Percentiles rank a stretch among this genome's conserved stretches.
These are phyloP conservation scores for Clavulina sp. DNA, from an alignment of 768 basidiomycete species.

Conservation along the genomic window DNA sequence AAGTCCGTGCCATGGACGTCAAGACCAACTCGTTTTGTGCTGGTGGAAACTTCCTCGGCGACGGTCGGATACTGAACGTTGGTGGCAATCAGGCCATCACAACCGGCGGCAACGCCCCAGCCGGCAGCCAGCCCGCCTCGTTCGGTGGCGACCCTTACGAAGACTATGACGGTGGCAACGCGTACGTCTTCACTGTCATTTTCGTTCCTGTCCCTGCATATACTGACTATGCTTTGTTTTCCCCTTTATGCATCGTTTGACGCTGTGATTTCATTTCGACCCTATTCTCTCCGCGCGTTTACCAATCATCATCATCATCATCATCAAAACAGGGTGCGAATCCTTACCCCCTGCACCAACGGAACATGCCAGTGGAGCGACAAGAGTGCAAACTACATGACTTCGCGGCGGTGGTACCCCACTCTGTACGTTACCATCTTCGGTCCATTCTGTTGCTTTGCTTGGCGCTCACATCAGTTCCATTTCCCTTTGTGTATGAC, in stretches of 20 bases:
- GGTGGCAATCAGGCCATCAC: slow-evolving; percentile 64
- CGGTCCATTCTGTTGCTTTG: not conserved
- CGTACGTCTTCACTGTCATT: slow-evolving; percentile 59
- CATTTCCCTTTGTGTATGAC: not conserved
- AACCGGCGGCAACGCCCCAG: slow-evolving; percentile 2
- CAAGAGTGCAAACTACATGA: slow-evolving; percentile 4
- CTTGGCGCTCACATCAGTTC: not conserved
- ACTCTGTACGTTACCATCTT: slow-evolving; percentile 13
- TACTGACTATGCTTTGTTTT: not conserved
- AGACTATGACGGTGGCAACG: slow-evolving; percentile 41
- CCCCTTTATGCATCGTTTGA: not conserved
- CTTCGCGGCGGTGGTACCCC: slow-evolving; percentile 23
- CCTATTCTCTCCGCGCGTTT: not conserved
- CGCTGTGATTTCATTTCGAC: not conserved
- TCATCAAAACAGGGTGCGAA: slow-evolving; percentile 1
- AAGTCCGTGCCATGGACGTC: slow-evolving; percentile 40
- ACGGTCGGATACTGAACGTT: slow-evolving; percentile 62
- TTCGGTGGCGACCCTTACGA: slow-evolving; percentile 15
- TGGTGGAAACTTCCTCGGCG: slow-evolving; percentile 57
- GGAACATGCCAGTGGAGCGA: slow-evolving; percentile 9
- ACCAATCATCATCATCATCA: too few species aligned
- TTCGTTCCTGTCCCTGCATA: not conserved
- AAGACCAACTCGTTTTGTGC: slow-evolving; percentile 78
- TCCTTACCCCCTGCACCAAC: slow-evolving; percentile 8
- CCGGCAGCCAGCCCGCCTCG: not conserved